phyloP scores from a whole-genome alignment of 148 eudicot genomes.

The Camellia granthamiana region DNA sequence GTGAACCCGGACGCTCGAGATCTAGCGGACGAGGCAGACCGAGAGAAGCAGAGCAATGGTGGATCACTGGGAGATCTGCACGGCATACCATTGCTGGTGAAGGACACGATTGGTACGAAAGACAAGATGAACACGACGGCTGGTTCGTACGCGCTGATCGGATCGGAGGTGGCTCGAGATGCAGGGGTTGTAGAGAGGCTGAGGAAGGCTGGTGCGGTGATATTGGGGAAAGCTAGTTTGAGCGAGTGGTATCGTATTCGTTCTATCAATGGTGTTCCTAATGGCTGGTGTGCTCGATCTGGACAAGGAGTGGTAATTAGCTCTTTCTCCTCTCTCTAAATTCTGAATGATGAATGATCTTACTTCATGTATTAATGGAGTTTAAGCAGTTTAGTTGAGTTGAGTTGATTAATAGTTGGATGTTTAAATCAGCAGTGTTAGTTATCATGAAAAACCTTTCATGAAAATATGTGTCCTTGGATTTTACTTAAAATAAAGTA shows the following conservation, averaged over 20 bases:
- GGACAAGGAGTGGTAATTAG: conserved; percentile 34
- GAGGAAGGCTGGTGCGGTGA: conserved; percentile 33
- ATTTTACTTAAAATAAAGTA: too few species aligned
- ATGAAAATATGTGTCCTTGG: too few species aligned
- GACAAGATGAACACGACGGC: conserved; percentile 44
- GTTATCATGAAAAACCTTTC: too few species aligned
- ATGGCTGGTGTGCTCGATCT: conserved; percentile 35
- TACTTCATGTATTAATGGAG: too few species aligned
- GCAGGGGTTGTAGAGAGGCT: conserved; percentile 24
- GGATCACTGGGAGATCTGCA: conserved; percentile 8
- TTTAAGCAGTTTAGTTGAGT: too few species aligned
- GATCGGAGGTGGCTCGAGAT: conserved; percentile 29
- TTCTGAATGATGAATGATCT: too few species aligned
- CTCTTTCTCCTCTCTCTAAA: background rate
- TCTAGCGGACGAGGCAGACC: conserved; percentile 30
- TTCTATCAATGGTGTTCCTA: background rate
- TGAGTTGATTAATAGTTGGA: too few species aligned
- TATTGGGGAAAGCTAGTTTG: conserved; percentile 40
- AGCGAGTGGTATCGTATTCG: conserved; percentile 36
- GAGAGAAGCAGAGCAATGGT: too few species aligned
- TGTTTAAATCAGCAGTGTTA: too few species aligned
- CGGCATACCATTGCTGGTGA: conserved; percentile 36
- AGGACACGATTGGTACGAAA: conserved; percentile 39
- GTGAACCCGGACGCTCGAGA: conserved; percentile 39
- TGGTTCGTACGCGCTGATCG: conserved; percentile 35